Evolutionary conservation across 2,329 filamentous ascomycete species (phyloP).

Genomic region (Talaromyces sp.): DNA sequence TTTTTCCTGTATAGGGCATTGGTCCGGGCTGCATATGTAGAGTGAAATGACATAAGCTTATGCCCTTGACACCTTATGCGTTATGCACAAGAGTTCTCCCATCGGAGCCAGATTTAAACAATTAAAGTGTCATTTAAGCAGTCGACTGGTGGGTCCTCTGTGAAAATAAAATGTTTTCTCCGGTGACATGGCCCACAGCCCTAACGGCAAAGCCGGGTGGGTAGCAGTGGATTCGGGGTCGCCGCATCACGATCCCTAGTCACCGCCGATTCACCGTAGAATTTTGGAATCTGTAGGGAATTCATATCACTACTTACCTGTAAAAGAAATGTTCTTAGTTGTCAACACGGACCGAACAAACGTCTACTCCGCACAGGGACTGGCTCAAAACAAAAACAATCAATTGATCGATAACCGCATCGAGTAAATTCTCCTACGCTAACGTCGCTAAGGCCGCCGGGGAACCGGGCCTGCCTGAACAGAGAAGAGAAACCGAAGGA

Average conservation of each 20-base stretch:
- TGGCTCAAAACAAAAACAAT: background rate
- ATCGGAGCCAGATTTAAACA: background rate
- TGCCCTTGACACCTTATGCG: background rate
- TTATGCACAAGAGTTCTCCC: background rate
- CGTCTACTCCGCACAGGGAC: background rate
- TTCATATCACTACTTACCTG: background rate
- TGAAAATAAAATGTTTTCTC: background rate
- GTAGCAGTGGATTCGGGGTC: background rate
- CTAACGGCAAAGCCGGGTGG: background rate
- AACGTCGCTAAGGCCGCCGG: background rate
- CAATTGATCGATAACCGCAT: background rate
- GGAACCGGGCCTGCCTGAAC: slow-evolving; percentile 5
- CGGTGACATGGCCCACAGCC: background rate
- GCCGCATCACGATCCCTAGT: background rate
- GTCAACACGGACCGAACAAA: background rate
- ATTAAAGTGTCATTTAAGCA: background rate
- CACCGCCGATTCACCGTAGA: background rate
- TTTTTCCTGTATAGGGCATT: background rate
- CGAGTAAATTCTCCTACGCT: background rate
- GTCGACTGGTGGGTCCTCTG: background rate
- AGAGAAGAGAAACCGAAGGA: slow-evolving; percentile 6
- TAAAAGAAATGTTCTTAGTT: background rate
- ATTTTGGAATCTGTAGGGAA: background rate
- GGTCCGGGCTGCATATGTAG: background rate
- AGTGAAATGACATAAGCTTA: background rate